Evolutionary conservation across 768 basidiomycete genomes (phyloP).

Genomic region (Phaffia australis): DNA sequence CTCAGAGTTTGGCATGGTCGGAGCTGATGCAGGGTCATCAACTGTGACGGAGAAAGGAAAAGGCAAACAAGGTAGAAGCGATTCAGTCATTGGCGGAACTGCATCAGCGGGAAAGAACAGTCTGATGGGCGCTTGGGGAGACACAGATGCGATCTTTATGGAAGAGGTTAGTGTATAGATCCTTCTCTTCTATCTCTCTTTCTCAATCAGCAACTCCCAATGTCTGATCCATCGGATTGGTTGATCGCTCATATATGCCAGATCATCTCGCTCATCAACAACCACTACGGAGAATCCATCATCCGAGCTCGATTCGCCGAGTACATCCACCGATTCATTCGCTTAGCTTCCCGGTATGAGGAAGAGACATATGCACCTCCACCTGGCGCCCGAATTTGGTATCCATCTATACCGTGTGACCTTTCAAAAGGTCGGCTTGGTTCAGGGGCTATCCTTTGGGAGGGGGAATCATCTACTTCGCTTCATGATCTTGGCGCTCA

Average conservation of each 20-base stretch:
- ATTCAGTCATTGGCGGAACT: no score
- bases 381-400: constrained; percentile 60
- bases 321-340: constrained; percentile 74
- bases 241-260: constrained; percentile 33
- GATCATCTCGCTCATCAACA: constrained; percentile 77
- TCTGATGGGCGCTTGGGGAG: no score
- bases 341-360: constrained; percentile 81
- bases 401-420: constrained; percentile 48
- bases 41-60: background rate
- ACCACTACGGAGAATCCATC: constrained; percentile 79
- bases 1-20: no score
- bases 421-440: constrained; percentile 32
- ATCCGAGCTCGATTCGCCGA: constrained; percentile 84
- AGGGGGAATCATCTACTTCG: constrained; percentile 42
- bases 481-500: background rate
- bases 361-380: constrained; percentile 48
- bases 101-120: no score
- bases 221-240: no score
- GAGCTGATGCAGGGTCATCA: background rate
- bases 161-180: constrained; percentile 62
- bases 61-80: background rate
- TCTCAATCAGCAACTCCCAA: no score
- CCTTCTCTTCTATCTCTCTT: background rate
- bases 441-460: constrained; percentile 50
- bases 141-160: constrained; percentile 53